phyloP scores from a whole-genome alignment of 768 basidiomycete species.

The Leccinellum albellum region DNA sequence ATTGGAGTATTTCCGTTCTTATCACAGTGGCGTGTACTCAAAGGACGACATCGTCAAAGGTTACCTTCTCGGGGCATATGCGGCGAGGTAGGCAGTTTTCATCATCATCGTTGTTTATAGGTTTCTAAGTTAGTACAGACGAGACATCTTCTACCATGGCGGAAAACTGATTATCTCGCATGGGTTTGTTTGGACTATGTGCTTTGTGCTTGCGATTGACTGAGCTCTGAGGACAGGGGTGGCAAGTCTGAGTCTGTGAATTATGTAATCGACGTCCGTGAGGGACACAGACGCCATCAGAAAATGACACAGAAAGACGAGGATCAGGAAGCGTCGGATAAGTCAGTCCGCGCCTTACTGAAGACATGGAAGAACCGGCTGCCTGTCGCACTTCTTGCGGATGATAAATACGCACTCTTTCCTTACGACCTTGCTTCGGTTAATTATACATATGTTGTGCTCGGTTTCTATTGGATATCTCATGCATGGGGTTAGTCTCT shows the following conservation, averaged over 20 bases:
- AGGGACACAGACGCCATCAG: slow-evolving; percentile 38
- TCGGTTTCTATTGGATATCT: slow-evolving; percentile 63
- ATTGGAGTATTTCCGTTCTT: slow-evolving; percentile 61
- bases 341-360: slow-evolving; percentile 67
- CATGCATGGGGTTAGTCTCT: slow-evolving; percentile 45
- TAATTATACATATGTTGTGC: slow-evolving; percentile 50
- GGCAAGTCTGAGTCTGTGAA: slow-evolving; percentile 59
- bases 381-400: slow-evolving; percentile 68
- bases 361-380: slow-evolving; percentile 49
- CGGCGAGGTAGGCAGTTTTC: slow-evolving; percentile 49
- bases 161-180: slow-evolving; percentile 80
- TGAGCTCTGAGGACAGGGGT: slow-evolving; percentile 41
- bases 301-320: slow-evolving; percentile 36
- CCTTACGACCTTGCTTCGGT: slow-evolving; percentile 59
- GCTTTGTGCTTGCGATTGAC: neutral
- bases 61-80: slow-evolving; percentile 71
- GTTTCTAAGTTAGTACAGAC: slow-evolving; percentile 39
- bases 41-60: slow-evolving; percentile 59
- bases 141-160: slow-evolving; percentile 60
- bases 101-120: neutral
- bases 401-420: slow-evolving; percentile 70
- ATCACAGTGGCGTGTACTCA: slow-evolving; percentile 79
- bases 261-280: slow-evolving; percentile 28
- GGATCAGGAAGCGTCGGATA: slow-evolving; percentile 67
- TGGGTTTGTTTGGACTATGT: slow-evolving; percentile 48